Evolutionary conservation across 1,284 basidiomycete genomes (phyloP), one percentile per base, ranked within the genome.

Genomic region (Apiotrichum porosum): DNA sequence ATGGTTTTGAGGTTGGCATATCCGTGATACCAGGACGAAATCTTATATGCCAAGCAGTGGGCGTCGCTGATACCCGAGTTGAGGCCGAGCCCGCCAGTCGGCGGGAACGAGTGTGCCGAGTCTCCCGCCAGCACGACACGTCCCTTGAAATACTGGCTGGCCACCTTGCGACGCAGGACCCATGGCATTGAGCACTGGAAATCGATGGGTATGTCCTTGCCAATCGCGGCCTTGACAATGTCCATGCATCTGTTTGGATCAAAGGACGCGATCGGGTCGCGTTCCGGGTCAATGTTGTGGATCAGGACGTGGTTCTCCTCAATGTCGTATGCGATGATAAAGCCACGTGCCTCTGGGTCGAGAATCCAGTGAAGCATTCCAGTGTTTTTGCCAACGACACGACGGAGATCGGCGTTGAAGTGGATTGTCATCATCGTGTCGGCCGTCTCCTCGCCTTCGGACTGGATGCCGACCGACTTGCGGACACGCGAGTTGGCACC

Each of bases 361-460:
- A 61, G 52, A 23, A 61, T 57, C 60, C 60, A 61, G 43, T 59
- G 54, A 15, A 61, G 49, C 54, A 61, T 61, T 12, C 51, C 60
- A 14, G 50, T 52, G 15, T 54, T 47, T 17, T 53, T 47, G 31
- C 54, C 50, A 9, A 61, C 60, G 26, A 59, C 54, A 3, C 52
- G 50, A 19, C 57, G 53, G 2, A 61, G 37, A 30, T 61, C 45
- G n/a, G 56, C 58, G 17, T 45, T 48, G 42, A 58, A 61, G 52
- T 58, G 58, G 22, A 61, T 54, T 17, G 54, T 56, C 51, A 61
- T 58, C 52, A 58, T 61, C 15, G 49, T 51, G 33, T 60, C 49
- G 37, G 54, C 54, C 31, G 54, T 53, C 37, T 61, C 57, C 53
- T 61, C 54, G 37, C 51, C 57, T 30, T 61, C 60, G 26, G 47